Evolutionary conservation across 2,329 filamentous ascomycete genomes (phyloP), one percentile per base, ranked within the genome.

Genomic region (Xenoacremonium recifei): DNA sequence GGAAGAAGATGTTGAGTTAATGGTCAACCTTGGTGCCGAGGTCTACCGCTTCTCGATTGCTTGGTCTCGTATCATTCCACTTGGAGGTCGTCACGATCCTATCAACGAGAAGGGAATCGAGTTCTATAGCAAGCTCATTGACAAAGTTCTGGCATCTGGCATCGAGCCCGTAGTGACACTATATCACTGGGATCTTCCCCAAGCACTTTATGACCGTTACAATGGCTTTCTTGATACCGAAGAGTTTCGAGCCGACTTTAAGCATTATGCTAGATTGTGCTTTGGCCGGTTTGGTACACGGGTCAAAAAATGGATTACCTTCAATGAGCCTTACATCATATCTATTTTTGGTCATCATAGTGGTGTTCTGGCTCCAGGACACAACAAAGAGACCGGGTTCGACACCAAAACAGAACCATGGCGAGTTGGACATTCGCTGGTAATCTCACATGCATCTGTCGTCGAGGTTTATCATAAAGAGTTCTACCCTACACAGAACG

Each of bases 41-140:
- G 74, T 73, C 3, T 84, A 83, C 55, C 75, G 79, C 21, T 83
- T 84, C 58, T 83, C 78, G 13, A 65, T 84, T 25, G 77, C 78
- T 6, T 84, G 80, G 80, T 75, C 79, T 9, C 76, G 80, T 21
- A 73, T 84, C 38, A 81, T 84, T 42, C 80, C 80, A 0, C 68
- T 80, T 3, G 79, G 79, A 13, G 78, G 79, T 17, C 72, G 78
- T 33, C 69, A 80, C 32, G 79, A 82, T 48, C 75, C 78, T 1
- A 54, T 83, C 57, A 83, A 82, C 55, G 67, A 79, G 51, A 70
- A 74, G 47, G 79, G 79, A 4, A 53, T 83, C 19, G 65, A 73
- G 32, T 75, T 77, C 58, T 83, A 82, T 58, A 65, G 74, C 52
- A 71, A 73, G 37, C 71, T 83, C 30, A 72, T 80, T 21, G 75